Evolutionary conservation across 306 rosid species (phyloP).

Genomic region (Erythrophleum fordii): DNA sequence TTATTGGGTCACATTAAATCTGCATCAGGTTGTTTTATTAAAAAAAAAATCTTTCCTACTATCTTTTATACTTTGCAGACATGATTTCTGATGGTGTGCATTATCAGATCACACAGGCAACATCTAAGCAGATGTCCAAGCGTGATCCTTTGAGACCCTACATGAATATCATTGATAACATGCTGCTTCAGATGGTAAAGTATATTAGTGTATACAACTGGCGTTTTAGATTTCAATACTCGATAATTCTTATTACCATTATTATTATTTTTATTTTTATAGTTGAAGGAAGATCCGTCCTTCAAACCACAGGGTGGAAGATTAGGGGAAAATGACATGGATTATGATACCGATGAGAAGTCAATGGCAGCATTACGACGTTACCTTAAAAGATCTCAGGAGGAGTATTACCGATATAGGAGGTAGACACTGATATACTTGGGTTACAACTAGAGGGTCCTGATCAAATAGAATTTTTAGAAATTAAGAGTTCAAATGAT

Average conservation of each 20-base stretch:
- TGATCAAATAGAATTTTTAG: neutral
- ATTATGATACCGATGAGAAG: constrained; percentile 88
- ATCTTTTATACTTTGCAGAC: constrained; percentile 51
- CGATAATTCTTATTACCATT: neutral
- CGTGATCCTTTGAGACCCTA: constrained; percentile 94
- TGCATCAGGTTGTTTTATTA: constrained; percentile 7
- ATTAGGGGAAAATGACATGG: constrained; percentile 94
- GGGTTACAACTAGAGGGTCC: neutral
- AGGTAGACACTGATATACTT: constrained; percentile 58
- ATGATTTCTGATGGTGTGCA: constrained; percentile 56
- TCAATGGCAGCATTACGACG: constrained; percentile 97
- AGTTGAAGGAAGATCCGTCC: constrained; percentile 92
- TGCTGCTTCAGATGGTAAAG: constrained; percentile 77
- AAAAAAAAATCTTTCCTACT: constrained; percentile 30
- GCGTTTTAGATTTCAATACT: constrained; percentile 34
- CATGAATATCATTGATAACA: constrained; percentile 87
- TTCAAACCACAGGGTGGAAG: constrained; percentile 98
- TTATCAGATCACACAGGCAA: constrained; percentile 93
- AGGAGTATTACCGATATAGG: constrained; percentile 85
- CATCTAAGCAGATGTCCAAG: constrained; percentile 96
- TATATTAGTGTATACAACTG: neutral
- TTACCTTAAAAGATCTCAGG: constrained; percentile 77
- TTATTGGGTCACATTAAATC: constrained; percentile 18
- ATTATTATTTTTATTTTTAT: constrained; percentile 3
- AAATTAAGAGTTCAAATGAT: neutral